Evolutionary conservation across 1,284 basidiomycete genomes (phyloP), one percentile per base, ranked within the genome.

Genomic region (Heliocybe sulcata): DNA sequence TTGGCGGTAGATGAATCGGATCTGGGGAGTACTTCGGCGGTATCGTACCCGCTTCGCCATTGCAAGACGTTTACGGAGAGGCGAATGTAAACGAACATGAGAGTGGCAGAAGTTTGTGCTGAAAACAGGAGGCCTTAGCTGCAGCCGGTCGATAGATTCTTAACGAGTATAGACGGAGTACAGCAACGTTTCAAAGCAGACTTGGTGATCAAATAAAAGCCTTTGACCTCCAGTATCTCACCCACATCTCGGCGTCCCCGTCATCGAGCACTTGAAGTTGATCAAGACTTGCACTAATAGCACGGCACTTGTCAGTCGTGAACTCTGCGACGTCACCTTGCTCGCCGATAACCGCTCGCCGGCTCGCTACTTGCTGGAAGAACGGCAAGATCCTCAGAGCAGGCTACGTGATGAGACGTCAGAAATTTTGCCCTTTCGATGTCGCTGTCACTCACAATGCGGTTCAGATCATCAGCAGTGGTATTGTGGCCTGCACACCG

Each of bases 341-440:
- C 50, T 61, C 60, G 20, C 31, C 31, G 45, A 1, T 45, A 42
- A 2, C n/a, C 42, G 11, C 35, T 27, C 14, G 19, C 31, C 19
- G 3, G 42, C 35, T 12, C 47, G 38, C 50, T 55, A 3, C 61
- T 54, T 19, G 61, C 59, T 19, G 59, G 38, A 23, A 61, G 63
- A 51, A 61, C 63, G 50, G 57, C 56, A 26, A 53, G 57, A 35
- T 54, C 57, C 2, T 54, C 55, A 9, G 23, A 35, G 27, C 57
- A 56, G 16, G 54, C 55, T 10, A 42, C 35, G 3, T 57, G 38
- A 16, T 54, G 62, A 63, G 73, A 58, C 69, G 69, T 8, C 63
- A 58, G 45, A 69, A 55, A 9, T 72, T 57, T 22, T 63, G 63
- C 19, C 70, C 55, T 0, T 67, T 70, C 2, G 69, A 70, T 49